A percentile compares a stretch with the other conserved stretches of the same genome.
Evolutionary conservation across 306 rosid genomes (phyloP).

Genomic region (Cercis canadensis): DNA sequence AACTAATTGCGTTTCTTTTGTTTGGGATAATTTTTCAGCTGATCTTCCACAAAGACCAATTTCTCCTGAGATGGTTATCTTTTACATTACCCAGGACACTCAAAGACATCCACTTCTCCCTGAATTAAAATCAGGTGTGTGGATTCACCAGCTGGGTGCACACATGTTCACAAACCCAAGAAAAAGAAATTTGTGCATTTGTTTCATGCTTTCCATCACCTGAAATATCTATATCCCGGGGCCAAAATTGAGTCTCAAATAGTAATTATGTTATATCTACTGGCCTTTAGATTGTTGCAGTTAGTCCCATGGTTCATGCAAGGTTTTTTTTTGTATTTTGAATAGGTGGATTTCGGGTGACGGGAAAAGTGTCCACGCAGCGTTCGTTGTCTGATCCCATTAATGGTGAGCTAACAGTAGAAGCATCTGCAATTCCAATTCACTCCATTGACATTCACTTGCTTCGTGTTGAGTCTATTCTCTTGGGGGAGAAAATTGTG

Average conservation of each 20-base stretch:
- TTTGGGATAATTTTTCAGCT: conserved; percentile 48
- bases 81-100: conserved; percentile 95
- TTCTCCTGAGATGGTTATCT: conserved; percentile 79
- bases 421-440: conserved; percentile 88
- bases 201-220: not conserved
- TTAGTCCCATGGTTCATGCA: conserved; percentile 35
- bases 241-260: no score
- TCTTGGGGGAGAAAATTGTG: conserved; percentile 79
- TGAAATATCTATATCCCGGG: not conserved
- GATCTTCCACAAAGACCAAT: conserved; percentile 74
- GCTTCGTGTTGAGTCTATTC: conserved; percentile 87
- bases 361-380: conserved; percentile 82
- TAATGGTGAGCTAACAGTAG: conserved; percentile 81
- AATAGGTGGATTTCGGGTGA: conserved; percentile 87
- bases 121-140: conserved; percentile 82
- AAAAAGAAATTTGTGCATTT: not conserved
- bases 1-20: conserved; percentile 1
- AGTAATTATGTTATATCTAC: no score
- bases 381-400: conserved; percentile 77
- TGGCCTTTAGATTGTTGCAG: not conserved
- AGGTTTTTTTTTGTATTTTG: conserved; percentile 18
- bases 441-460: conserved; percentile 78
- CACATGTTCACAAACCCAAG: not conserved
- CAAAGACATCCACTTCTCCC: conserved; percentile 93
- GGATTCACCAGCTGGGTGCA: conserved; percentile 28